phyloP scores from a whole-genome alignment of 2,329 filamentous ascomycete genomes.

The Pleoardoris graminearum region DNA sequence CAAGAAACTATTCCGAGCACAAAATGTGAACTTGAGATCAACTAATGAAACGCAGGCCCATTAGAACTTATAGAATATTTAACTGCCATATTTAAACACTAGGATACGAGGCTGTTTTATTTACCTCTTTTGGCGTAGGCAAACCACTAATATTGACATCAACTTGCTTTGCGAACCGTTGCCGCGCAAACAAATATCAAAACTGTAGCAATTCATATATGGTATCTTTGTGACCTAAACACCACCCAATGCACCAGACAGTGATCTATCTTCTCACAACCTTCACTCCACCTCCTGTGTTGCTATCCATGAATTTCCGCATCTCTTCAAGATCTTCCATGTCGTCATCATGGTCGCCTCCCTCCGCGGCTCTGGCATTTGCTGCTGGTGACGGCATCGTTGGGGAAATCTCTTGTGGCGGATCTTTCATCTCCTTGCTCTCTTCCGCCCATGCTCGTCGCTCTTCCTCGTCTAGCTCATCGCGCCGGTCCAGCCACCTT shows the following conservation, averaged over 20 bases:
- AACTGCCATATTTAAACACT: too few relatives aligned
- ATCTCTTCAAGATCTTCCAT: conserved; percentile 42
- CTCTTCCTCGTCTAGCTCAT: conserved; percentile 83
- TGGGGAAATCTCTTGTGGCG: conserved; percentile 16
- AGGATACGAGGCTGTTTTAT: too few relatives aligned
- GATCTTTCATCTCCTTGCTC: conserved; percentile 53
- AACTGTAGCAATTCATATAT: not conserved
- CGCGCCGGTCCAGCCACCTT: conserved; percentile 89
- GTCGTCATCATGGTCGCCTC: conserved; percentile 30
- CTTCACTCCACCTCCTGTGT: conserved; percentile 67
- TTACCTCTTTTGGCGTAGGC: too few relatives aligned
- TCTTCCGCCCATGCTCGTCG: conserved; percentile 75
- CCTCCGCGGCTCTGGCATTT: conserved; percentile 14
- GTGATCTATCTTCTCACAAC: conserved; percentile 62
- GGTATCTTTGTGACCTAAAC: conserved; percentile 10
- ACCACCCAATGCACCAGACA: conserved; percentile 6
- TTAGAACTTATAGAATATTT: too few relatives aligned
- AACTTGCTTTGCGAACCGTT: too few relatives aligned
- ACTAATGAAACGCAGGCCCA: too few relatives aligned
- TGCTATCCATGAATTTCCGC: conserved; percentile 42
- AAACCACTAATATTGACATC: too few relatives aligned
- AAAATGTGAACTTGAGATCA: too few relatives aligned
- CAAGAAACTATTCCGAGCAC: too few relatives aligned
- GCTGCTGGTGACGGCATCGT: conserved; percentile 5
- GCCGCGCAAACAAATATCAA: not conserved